These are phyloP conservation scores for Inonotus obliquus DNA, from an alignment of 1,284 basidiomycete species.

Conservation along the genomic window DNA sequence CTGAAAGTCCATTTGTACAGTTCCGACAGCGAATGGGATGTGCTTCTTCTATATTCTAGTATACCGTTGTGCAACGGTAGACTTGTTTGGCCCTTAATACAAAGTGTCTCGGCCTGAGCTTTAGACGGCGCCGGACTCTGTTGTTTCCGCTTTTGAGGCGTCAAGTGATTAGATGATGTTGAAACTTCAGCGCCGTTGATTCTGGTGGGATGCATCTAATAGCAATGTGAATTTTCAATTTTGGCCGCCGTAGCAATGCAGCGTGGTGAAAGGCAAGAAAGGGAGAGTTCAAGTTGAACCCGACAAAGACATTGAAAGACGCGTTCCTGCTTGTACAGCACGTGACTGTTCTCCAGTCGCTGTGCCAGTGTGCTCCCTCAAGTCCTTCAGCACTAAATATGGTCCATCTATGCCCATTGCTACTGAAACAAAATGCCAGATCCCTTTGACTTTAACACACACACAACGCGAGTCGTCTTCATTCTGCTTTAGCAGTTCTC, in stretches of 20 bases:
- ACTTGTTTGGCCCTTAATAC: not conserved
- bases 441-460: slow-evolving; percentile 86
- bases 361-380: slow-evolving; percentile 77
- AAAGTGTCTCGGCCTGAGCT: not conserved
- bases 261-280: no score
- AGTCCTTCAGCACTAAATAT: slow-evolving; percentile 77
- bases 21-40: slow-evolving; percentile 16
- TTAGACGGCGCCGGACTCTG: not conserved
- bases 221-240: not conserved
- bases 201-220: not conserved
- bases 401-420: slow-evolving; percentile 88
- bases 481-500: slow-evolving; percentile 91
- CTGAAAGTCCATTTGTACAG: slow-evolving; percentile 60
- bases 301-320: no score
- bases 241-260: no score
- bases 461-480: slow-evolving; percentile 90
- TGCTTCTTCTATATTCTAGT: not conserved
- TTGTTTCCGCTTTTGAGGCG: slow-evolving; percentile 5
- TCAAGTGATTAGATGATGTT: slow-evolving; percentile 1
- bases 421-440: slow-evolving; percentile 82
- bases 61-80: not conserved
- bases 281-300: no score
- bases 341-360: no score
- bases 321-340: no score
- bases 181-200: not conserved